Evolutionary conservation across 805 yeast species (phyloP).

Genomic region (Cyberlindnera misumaiensis): DNA sequence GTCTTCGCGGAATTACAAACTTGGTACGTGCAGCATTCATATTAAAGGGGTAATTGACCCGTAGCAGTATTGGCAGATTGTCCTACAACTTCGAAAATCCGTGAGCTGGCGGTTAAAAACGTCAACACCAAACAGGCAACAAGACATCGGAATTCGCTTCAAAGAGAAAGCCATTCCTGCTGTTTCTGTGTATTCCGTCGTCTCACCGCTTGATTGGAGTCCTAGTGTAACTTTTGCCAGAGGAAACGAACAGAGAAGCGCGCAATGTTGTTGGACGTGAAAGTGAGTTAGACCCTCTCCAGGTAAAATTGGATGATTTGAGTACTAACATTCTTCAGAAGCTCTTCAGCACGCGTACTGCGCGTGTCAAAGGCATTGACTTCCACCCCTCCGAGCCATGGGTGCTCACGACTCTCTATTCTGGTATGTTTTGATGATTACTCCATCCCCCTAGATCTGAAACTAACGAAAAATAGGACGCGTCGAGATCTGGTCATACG

Average conservation of each 20-base stretch:
- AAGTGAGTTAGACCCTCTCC: slow-evolving; percentile 11
- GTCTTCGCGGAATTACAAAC: no score
- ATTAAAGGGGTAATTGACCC: no score
- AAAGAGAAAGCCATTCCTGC: no score
- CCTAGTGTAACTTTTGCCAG: no score
- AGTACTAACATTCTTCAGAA: slow-evolving; percentile 36
- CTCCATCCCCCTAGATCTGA: not conserved
- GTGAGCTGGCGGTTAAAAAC: slow-evolving; percentile 1
- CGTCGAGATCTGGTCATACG: slow-evolving; percentile 91
- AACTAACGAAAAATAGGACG: slow-evolving; percentile 21
- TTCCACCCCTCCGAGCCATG: slow-evolving; percentile 98
- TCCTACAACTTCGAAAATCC: not conserved
- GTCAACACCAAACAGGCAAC: not conserved
- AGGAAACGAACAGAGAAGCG: not conserved
- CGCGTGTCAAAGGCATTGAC: slow-evolving; percentile 96
- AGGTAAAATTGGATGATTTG: not conserved
- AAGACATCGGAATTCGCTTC: no score
- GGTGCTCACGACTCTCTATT: slow-evolving; percentile 85
- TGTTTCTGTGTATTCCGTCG: no score
- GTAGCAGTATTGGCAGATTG: no score
- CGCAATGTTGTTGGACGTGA: slow-evolving; percentile 22
- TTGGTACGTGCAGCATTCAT: no score
- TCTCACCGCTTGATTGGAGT: no score
- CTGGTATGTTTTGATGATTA: slow-evolving; percentile 45
- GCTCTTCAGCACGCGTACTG: slow-evolving; percentile 85